These are phyloP conservation scores for Tuber borchii DNA, from an alignment of 495 filamentous ascomycete species.

Conservation along the genomic window DNA sequence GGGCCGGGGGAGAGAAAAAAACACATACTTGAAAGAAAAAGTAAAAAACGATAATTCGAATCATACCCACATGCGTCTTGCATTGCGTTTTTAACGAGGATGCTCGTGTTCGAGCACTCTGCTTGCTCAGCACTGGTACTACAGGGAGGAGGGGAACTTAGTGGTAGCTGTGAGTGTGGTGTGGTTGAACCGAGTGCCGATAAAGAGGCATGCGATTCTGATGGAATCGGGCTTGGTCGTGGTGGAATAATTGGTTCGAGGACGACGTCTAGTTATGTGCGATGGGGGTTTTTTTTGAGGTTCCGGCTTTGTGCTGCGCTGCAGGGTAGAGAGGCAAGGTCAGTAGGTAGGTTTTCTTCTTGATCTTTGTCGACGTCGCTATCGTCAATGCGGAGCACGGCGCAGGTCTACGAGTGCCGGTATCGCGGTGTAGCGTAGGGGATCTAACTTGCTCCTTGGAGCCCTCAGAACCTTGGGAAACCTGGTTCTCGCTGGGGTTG, in stretches of 20 bases:
- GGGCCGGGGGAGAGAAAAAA: neutral
- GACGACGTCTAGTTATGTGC: neutral
- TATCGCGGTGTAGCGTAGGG: neutral
- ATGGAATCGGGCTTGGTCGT: slow-evolving; percentile 5
- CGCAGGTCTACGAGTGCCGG: neutral
- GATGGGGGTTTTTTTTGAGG: slow-evolving; percentile 1
- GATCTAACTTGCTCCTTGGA: neutral
- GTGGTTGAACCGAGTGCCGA: neutral
- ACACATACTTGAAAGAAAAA: neutral
- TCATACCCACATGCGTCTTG: slow-evolving; percentile 1
- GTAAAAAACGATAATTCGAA: neutral
- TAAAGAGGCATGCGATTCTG: neutral
- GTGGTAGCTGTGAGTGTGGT: neutral
- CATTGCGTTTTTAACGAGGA: neutral
- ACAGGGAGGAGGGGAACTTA: neutral
- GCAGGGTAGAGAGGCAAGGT: neutral
- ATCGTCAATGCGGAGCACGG: neutral
- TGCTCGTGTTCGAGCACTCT: neutral
- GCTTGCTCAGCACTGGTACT: neutral
- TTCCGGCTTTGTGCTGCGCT: neutral
- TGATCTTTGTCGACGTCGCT: neutral
- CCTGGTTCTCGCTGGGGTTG: neutral
- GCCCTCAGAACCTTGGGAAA: neutral
- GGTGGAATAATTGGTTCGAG: slow-evolving; percentile 6
- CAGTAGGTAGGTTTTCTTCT: neutral